Conservation (phyloP, 768 basidiomycete genomes). For the Amanita pseudoporphyria region DNA sequence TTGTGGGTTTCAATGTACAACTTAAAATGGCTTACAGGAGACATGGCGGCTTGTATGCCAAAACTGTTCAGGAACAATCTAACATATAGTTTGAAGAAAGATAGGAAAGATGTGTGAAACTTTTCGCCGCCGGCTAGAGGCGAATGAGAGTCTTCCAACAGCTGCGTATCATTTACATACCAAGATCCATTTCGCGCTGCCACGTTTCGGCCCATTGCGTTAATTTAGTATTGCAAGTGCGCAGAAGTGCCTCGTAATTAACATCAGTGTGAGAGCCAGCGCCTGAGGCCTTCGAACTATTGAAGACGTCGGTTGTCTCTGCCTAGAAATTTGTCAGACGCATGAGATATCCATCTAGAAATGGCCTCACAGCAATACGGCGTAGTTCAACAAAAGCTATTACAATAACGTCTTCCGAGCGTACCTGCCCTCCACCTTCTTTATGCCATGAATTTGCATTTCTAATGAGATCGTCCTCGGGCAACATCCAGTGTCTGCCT, state of each 20-base stretch:
- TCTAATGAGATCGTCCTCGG: conserved; percentile 73
- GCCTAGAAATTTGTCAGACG: conserved; percentile 31
- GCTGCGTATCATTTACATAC: conserved; percentile 23
- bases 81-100: conserved; percentile 69
- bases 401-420: conserved; percentile 77
- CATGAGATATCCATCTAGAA: background rate
- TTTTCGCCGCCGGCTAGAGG: conserved; percentile 54
- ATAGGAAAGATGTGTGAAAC: conserved; percentile 71
- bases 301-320: conserved; percentile 72
- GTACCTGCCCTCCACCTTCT: conserved; percentile 37
- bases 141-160: conserved; percentile 6
- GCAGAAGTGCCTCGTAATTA: conserved; percentile 64
- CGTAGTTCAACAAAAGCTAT: conserved; percentile 71
- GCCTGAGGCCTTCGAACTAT: conserved; percentile 36
- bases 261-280: conserved; percentile 45
- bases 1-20: background rate
- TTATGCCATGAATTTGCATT: conserved; percentile 66
- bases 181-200: conserved; percentile 64
- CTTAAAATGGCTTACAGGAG: conserved; percentile 32
- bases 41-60: conserved; percentile 58
- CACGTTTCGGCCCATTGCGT: conserved; percentile 66
- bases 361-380: conserved; percentile 57
- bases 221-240: conserved; percentile 63
- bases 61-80: conserved; percentile 80
- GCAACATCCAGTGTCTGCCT: conserved; percentile 82